A percentile compares a stretch with the other conserved stretches of the same genome.
phyloP scores from a whole-genome alignment of 805 yeast genomes.

The Sugiyamaella smithiae region DNA sequence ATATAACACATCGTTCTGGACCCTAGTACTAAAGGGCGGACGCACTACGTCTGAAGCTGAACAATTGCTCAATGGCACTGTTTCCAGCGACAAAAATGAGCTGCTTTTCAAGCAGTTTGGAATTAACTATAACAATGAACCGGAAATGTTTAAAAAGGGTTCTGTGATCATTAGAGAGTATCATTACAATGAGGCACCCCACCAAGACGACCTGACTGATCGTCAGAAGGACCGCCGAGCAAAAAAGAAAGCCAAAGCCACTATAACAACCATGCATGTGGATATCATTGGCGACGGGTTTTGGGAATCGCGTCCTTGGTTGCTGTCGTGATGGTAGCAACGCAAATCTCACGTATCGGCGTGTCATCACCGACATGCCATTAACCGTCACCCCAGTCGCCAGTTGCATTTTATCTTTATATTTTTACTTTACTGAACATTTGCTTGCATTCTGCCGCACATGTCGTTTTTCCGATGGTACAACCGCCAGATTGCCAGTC shows the following conservation, averaged over 20 bases:
- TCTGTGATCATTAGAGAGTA: slow-evolving; percentile 55
- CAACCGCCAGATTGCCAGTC: slow-evolving; percentile 24
- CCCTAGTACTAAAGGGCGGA: slow-evolving; percentile 65
- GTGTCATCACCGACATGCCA: background rate
- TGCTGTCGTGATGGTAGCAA: slow-evolving; percentile 12
- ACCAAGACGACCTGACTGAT: slow-evolving; percentile 25
- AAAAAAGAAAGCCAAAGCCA: slow-evolving; percentile 49
- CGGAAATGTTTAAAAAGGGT: slow-evolving; percentile 86
- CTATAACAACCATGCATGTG: slow-evolving; percentile 46
- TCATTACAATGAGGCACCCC: slow-evolving; percentile 22
- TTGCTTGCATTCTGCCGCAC: slow-evolving; percentile 2
- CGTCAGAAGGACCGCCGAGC: slow-evolving; percentile 51
- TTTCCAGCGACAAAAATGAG: slow-evolving; percentile 85
- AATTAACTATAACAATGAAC: slow-evolving; percentile 87
- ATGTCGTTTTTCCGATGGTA: slow-evolving; percentile 25
- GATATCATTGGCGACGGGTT: slow-evolving; percentile 65
- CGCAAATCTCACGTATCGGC: background rate
- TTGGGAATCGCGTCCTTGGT: slow-evolving; percentile 52
- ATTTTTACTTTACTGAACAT: background rate
- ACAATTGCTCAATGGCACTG: slow-evolving; percentile 64
- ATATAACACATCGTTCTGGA: slow-evolving; percentile 93
- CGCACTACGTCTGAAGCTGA: slow-evolving; percentile 81
- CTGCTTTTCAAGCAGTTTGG: slow-evolving; percentile 73
- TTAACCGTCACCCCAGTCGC: background rate
- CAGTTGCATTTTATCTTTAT: background rate